These are phyloP conservation scores for Byssothecium circinans DNA, from an alignment of 2,329 filamentous ascomycete genomes.

Conservation along the genomic window DNA sequence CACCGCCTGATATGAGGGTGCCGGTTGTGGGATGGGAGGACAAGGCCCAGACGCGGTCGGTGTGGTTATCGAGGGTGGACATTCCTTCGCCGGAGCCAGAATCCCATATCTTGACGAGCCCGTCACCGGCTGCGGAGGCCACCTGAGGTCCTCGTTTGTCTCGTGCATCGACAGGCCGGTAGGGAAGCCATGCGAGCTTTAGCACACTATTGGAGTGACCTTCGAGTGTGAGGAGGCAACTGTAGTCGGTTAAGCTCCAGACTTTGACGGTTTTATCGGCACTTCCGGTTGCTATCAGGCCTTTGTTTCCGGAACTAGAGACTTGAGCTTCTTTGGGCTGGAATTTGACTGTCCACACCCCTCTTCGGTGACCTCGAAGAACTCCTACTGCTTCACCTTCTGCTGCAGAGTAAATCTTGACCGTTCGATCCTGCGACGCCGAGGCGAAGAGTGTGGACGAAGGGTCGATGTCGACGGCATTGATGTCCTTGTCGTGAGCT, in stretches of 20 bases:
- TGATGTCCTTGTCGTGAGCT: conserved; percentile 98
- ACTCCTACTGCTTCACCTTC: conserved; percentile 91
- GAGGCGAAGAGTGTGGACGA: conserved; percentile 84
- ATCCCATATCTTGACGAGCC: conserved; percentile 96
- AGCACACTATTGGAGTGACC: conserved; percentile 95
- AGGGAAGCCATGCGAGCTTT: conserved; percentile 84
- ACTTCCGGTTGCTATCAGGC: conserved; percentile 84
- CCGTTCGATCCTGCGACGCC: conserved; percentile 92
- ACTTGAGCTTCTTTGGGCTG: conserved; percentile 73
- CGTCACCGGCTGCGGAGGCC: conserved; percentile 88
- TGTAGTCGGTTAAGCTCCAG: conserved; percentile 91
- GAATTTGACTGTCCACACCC: conserved; percentile 95
- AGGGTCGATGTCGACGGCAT: conserved; percentile 81
- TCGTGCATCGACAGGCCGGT: conserved; percentile 42
- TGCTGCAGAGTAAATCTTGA: conserved; percentile 93
- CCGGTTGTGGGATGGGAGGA: conserved; percentile 65
- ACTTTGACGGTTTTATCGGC: conserved; percentile 96
- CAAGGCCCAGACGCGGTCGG: conserved; percentile 91
- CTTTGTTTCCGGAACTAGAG: conserved; percentile 65
- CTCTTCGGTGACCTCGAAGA: conserved; percentile 86
- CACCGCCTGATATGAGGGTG: conserved; percentile 84
- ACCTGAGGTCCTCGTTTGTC: conserved; percentile 68
- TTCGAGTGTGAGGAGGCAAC: conserved; percentile 89
- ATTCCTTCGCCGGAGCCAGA: conserved; percentile 80
- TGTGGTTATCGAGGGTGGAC: conserved; percentile 93